Conservation (phyloP, 1,284 basidiomycete genomes). For the Microbotryum violaceum region DNA sequence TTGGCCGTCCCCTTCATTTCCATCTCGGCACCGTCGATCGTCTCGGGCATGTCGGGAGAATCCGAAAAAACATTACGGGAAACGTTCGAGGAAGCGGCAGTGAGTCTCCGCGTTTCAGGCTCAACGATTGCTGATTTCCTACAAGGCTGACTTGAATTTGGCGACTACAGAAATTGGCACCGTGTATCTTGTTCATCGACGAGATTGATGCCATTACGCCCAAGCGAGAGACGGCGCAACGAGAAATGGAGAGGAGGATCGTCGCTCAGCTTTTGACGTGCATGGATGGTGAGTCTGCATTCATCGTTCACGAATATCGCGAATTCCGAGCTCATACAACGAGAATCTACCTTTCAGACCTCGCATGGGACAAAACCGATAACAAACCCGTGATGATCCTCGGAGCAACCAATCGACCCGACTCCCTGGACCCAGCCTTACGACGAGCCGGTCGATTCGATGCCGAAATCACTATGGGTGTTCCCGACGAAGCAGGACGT, state of each 20-base stretch:
- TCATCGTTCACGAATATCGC: not conserved
- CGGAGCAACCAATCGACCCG: slow-evolving; percentile 91
- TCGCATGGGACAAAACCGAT: slow-evolving; percentile 84
- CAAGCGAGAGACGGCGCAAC: slow-evolving; percentile 90
- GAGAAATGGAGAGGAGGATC: slow-evolving; percentile 96
- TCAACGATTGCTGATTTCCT: not conserved
- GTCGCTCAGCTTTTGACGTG: slow-evolving; percentile 95
- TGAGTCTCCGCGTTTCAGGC: slow-evolving; percentile 38
- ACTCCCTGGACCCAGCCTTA: slow-evolving; percentile 86
- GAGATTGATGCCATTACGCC: slow-evolving; percentile 98
- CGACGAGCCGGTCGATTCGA: slow-evolving; percentile 91
- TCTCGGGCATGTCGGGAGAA: slow-evolving; percentile 96
- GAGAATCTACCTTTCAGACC: slow-evolving; percentile 47
- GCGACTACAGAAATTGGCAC: slow-evolving; percentile 61
- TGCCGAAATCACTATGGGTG: slow-evolving; percentile 94
- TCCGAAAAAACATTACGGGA: slow-evolving; percentile 92
- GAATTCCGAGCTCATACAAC: not conserved
- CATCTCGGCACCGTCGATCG: slow-evolving; percentile 87
- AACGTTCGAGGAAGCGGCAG: slow-evolving; percentile 92
- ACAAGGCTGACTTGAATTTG: not conserved
- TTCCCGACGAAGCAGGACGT: slow-evolving; percentile 81
- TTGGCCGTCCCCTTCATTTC: slow-evolving; percentile 85
- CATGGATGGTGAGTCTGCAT: slow-evolving; percentile 69
- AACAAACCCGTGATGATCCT: slow-evolving; percentile 89
- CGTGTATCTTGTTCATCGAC: slow-evolving; percentile 87